A percentile compares a stretch with the other conserved stretches of the same genome.
Evolutionary conservation across 768 basidiomycete genomes (phyloP).

Genomic region (Lentinula edodes): DNA sequence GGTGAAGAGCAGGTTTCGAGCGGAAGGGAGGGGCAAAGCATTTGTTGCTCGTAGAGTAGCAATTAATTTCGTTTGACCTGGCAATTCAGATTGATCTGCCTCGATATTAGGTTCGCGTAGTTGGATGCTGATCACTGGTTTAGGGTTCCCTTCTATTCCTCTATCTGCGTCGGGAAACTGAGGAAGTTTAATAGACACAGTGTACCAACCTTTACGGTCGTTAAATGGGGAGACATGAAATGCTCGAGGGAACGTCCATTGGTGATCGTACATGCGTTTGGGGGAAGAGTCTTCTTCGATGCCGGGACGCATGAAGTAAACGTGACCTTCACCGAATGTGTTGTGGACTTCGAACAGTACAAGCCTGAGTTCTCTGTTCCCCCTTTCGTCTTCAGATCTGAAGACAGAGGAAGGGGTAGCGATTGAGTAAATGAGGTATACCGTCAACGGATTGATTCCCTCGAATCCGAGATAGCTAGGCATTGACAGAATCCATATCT

Average conservation of each 20-base stretch:
- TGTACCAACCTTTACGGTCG: slow-evolving; percentile 62
- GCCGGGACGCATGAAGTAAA: slow-evolving; percentile 37
- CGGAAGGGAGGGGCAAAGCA: slow-evolving; percentile 31
- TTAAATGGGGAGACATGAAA: slow-evolving; percentile 81
- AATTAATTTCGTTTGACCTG: slow-evolving; percentile 43
- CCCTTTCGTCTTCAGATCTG: background rate
- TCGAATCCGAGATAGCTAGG: slow-evolving; percentile 61
- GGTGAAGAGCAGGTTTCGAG: slow-evolving; percentile 25
- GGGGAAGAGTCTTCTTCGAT: slow-evolving; percentile 33
- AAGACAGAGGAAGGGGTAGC: background rate
- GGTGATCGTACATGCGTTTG: slow-evolving; percentile 42
- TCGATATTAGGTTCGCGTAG: slow-evolving; percentile 18
- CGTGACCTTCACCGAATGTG: slow-evolving; percentile 67
- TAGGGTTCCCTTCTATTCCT: slow-evolving; percentile 11
- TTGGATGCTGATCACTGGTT: slow-evolving; percentile 37
- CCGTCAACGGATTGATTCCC: slow-evolving; percentile 67
- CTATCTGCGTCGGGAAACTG: slow-evolving; percentile 22
- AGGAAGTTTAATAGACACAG: slow-evolving; percentile 47
- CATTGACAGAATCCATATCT: slow-evolving; percentile 74
- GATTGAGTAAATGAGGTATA: slow-evolving; percentile 56
- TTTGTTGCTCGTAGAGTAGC: slow-evolving; percentile 37
- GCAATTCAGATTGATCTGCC: background rate
- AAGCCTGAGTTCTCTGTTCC: background rate
- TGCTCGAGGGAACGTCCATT: slow-evolving; percentile 61
- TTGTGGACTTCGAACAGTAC: slow-evolving; percentile 42